A percentile compares a stretch with the other conserved stretches of the same genome.
phyloP scores from a whole-genome alignment of 306 rosid species.

The Alnus glutinosa region DNA sequence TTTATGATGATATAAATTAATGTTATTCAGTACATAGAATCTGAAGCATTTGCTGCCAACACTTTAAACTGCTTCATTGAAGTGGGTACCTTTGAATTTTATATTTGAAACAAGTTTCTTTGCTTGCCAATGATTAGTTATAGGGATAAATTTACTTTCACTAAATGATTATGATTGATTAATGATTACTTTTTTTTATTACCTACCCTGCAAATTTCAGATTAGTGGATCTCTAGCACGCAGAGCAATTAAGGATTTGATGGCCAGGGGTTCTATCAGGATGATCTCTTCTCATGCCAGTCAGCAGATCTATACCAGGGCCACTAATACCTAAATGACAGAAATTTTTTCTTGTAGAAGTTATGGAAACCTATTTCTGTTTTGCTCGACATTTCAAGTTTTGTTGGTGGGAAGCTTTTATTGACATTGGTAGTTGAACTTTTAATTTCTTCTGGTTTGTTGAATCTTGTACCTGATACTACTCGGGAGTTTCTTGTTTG shows the following conservation, averaged over 20 bases:
- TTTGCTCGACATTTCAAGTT: not conserved
- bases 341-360: not conserved
- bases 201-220: not conserved
- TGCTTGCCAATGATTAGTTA: not conserved
- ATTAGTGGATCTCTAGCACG: slow-evolving; percentile 17
- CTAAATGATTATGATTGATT: not conserved
- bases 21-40: not conserved
- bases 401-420: not conserved
- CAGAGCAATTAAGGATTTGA: slow-evolving; percentile 14
- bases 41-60: not conserved
- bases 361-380: not conserved
- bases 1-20: not conserved
- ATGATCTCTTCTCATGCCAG: slow-evolving; percentile 15
- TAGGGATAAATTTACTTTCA: not conserved
- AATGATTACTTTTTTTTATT: not conserved
- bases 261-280: slow-evolving; percentile 9
- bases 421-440: not conserved
- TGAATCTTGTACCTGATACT: not conserved
- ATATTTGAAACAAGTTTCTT: not conserved
- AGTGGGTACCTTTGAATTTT: not conserved
- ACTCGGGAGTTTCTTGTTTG: not conserved
- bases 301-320: slow-evolving; percentile 14
- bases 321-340: slow-evolving; percentile 6
- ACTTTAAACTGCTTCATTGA: not conserved
- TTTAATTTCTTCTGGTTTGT: not conserved